A percentile compares a stretch with the other conserved stretches of the same genome.
These are phyloP conservation scores for Picea sitchensis DNA, from an alignment of 75 land plant genomes.

Conservation along the genomic window DNA sequence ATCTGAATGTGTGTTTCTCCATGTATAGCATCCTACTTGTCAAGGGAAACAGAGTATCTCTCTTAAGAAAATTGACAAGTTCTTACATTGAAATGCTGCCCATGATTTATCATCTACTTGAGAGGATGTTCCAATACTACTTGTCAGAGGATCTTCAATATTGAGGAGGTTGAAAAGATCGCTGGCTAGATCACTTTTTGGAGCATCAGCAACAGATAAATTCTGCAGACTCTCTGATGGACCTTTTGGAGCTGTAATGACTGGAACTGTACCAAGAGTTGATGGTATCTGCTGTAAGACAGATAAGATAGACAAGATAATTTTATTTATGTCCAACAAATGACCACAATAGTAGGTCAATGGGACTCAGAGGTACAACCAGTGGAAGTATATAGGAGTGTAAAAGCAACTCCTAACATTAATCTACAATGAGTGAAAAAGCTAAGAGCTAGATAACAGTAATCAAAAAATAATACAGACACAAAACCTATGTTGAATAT, in stretches of 20 bases:
- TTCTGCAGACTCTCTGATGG: neutral
- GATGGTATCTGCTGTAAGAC: neutral
- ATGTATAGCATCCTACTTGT: neutral
- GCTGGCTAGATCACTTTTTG: constrained; percentile 61
- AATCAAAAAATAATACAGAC: too few relatives aligned
- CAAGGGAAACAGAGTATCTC: neutral
- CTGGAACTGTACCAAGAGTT: constrained; percentile 6
- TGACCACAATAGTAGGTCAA: too few relatives aligned
- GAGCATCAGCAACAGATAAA: constrained; percentile 15
- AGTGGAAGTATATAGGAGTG: too few relatives aligned
- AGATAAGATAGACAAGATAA: neutral
- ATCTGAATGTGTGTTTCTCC: neutral
- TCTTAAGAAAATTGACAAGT: neutral
- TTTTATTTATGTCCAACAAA: too few relatives aligned
- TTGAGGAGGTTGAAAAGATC: constrained; percentile 80
- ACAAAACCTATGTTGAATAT: too few relatives aligned
- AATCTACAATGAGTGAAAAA: too few relatives aligned
- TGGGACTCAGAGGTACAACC: too few relatives aligned
- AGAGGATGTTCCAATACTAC: constrained; percentile 25
- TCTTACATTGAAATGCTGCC: constrained; percentile 93
- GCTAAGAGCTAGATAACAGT: too few relatives aligned
- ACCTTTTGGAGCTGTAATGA: constrained; percentile 21
- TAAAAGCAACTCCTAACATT: too few relatives aligned
- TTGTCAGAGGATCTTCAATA: constrained; percentile 36
- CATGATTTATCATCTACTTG: constrained; percentile 60